Evolutionary conservation across 352 stramenopile genomes (phyloP), one percentile per base, ranked within the genome.

Genomic region (Phytophthora multivora): DNA sequence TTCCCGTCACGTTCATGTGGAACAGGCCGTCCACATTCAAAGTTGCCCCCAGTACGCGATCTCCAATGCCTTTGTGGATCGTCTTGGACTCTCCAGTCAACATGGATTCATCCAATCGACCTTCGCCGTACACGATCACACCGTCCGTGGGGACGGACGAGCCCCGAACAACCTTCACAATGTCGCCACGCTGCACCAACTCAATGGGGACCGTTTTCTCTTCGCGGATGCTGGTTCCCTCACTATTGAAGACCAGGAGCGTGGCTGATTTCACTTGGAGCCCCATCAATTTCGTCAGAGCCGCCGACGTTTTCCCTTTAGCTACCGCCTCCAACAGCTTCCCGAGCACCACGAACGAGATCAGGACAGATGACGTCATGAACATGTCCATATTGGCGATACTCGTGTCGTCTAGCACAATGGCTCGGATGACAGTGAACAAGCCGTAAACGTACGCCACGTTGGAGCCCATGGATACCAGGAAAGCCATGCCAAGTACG

Each of bases 271-370:
- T 96, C 11, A 96, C 90, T 66, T 98, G 90, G 21, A 99, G 73
- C 49, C 98, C 89, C 56, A 98, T 90, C 21, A 99, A 79, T 43
- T 97, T 95, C 16, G 89, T 93, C 19, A 99, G 71, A 6, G 98
- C 97, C 33, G 97, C 83, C 4, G 84, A 96, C 11, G 97, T 99
- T 51, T 92, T 90, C 5, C 83, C 88, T 68, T 98, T 97, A 0
- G 94, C 95, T 56, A 91, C 88, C 0, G 85, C 77, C 62, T 98
- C 95, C 30, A 99, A 72, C 51, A 90, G 98, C 71, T 99, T 99
- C 36, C 98, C 98, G 1, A 99, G 58, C 9, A 99, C 67, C 21
- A 99, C 97, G 66, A 99, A 99, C 25, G 93, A 86, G 46, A 99
- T 93, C 16, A 99, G 80, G 63, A 99, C 95, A 2, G 96, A 86